Evolutionary conservation across 1,284 basidiomycete genomes (phyloP).

Genomic region (Ustilago sp.): DNA sequence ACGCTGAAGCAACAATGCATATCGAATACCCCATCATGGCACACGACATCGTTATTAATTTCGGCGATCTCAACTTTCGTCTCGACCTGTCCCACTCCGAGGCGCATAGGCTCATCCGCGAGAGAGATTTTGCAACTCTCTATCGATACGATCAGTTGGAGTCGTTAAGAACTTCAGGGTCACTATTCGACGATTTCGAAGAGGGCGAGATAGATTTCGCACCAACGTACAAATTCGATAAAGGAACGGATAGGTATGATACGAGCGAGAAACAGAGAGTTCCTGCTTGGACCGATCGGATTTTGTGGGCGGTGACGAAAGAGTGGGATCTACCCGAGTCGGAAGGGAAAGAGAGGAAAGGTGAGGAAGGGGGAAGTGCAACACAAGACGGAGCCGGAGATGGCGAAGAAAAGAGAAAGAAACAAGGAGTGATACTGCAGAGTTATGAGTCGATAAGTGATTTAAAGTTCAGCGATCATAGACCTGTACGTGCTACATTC

Average conservation of each 20-base stretch:
- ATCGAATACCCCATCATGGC: slow-evolving; percentile 32
- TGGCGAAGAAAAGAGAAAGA: slow-evolving; percentile 1
- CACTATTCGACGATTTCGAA: slow-evolving; percentile 83
- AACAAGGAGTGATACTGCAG: slow-evolving; percentile 35
- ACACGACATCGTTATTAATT: slow-evolving; percentile 80
- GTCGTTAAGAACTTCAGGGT: slow-evolving; percentile 23
- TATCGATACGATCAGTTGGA: slow-evolving; percentile 77
- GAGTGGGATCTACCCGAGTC: slow-evolving; percentile 30
- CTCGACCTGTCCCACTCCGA: slow-evolving; percentile 85
- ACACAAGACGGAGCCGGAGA: not conserved
- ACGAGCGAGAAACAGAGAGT: slow-evolving; percentile 94
- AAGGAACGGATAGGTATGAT: slow-evolving; percentile 83
- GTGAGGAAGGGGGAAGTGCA: slow-evolving; percentile 6
- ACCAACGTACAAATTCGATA: slow-evolving; percentile 89
- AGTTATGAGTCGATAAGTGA: slow-evolving; percentile 31
- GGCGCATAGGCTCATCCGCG: slow-evolving; percentile 73
- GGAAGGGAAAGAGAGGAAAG: slow-evolving; percentile 25
- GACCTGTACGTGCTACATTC: slow-evolving; percentile 45
- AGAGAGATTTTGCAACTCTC: slow-evolving; percentile 71
- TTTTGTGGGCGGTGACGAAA: slow-evolving; percentile 74
- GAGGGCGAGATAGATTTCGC: slow-evolving; percentile 89
- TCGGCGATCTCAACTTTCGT: slow-evolving; percentile 94
- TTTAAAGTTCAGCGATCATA: slow-evolving; percentile 51
- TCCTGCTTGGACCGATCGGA: slow-evolving; percentile 86
- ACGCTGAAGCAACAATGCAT: not conserved